A percentile compares a stretch with the other conserved stretches of the same genome.
These are phyloP conservation scores for Daldinia bambusicola DNA, from an alignment of 495 filamentous ascomycete species.

Conservation along the genomic window DNA sequence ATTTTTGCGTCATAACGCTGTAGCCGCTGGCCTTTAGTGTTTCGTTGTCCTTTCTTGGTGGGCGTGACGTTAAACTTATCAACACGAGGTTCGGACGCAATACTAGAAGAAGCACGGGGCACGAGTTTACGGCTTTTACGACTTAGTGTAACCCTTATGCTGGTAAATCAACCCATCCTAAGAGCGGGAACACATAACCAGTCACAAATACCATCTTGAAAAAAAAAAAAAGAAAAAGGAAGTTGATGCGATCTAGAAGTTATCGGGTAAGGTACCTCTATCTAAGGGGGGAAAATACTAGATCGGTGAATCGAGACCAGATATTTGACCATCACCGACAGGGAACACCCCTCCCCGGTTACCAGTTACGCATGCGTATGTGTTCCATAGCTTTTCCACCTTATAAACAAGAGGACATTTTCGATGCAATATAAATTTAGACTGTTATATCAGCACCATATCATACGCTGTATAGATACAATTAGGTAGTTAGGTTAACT, in stretches of 20 bases:
- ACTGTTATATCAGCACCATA: slow-evolving; percentile 21
- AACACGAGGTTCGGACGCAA: slow-evolving; percentile 34
- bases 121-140: slow-evolving; percentile 16
- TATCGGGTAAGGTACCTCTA: slow-evolving; percentile 25
- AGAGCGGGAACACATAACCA: slow-evolving; percentile 15
- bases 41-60: slow-evolving; percentile 17
- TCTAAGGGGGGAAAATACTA: slow-evolving; percentile 23
- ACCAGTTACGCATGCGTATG: not conserved
- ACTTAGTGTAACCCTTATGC: slow-evolving; percentile 27
- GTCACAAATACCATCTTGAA: slow-evolving; percentile 9
- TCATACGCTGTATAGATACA: slow-evolving; percentile 22
- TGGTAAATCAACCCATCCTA: slow-evolving; percentile 1
- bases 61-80: slow-evolving; percentile 33
- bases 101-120: slow-evolving; percentile 12
- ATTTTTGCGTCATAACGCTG: slow-evolving; percentile 25
- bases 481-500: slow-evolving; percentile 5
- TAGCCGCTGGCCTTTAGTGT: slow-evolving; percentile 18
- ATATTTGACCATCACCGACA: slow-evolving; percentile 39
- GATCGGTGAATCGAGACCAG: slow-evolving; percentile 40
- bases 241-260: slow-evolving; percentile 24
- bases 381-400: not conserved
- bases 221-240: not conserved
- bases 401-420: not conserved
- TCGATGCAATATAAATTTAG: slow-evolving; percentile 15
- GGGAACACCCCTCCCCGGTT: slow-evolving; percentile 29